These are phyloP conservation scores for Thalassiosira mediterranea DNA, from an alignment of 352 stramenopile species.

Conservation along the genomic window DNA sequence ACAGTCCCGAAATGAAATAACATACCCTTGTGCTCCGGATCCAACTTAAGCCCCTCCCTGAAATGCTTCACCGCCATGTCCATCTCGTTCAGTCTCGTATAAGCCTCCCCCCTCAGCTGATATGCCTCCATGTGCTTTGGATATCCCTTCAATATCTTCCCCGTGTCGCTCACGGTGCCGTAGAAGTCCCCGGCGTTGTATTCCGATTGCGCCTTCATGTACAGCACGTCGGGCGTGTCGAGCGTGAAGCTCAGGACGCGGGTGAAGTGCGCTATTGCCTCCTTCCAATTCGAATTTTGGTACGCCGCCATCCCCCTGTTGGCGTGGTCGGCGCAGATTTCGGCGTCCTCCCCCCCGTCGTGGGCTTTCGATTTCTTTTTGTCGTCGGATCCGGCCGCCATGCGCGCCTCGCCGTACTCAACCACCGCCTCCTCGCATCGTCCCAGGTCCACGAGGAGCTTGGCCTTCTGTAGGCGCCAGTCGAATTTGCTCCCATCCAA, in stretches of 20 bases:
- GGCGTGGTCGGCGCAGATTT: constrained; percentile 55
- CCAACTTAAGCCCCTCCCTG: constrained; percentile 82
- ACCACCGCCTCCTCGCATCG: constrained; percentile 62
- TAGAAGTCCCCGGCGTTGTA: constrained; percentile 78
- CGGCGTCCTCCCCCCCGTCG: constrained; percentile 30
- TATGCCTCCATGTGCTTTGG: constrained; percentile 82
- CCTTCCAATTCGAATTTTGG: constrained; percentile 38
- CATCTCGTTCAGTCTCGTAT: constrained; percentile 81
- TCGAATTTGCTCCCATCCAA: constrained; percentile 42
- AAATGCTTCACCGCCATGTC: constrained; percentile 83
- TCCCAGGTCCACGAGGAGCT: constrained; percentile 61
- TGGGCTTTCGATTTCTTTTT: constrained; percentile 1
- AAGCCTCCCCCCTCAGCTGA: constrained; percentile 77
- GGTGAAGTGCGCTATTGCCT: constrained; percentile 45
- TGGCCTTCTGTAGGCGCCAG: constrained; percentile 67
- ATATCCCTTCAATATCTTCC: constrained; percentile 80
- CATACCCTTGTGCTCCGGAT: constrained; percentile 84
- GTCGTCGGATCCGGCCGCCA: constrained; percentile 6
- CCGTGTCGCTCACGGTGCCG: constrained; percentile 73
- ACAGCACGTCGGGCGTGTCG: constrained; percentile 70
- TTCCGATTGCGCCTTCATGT: constrained; percentile 59
- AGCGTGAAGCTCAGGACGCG: constrained; percentile 53
- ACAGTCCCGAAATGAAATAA: constrained; percentile 4
- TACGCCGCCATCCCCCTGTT: constrained; percentile 36
- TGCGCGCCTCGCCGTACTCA: constrained; percentile 22